Base-by-base conservation (phyloP, 768 basidiomycete genomes). In the Russula earlei region DNA sequence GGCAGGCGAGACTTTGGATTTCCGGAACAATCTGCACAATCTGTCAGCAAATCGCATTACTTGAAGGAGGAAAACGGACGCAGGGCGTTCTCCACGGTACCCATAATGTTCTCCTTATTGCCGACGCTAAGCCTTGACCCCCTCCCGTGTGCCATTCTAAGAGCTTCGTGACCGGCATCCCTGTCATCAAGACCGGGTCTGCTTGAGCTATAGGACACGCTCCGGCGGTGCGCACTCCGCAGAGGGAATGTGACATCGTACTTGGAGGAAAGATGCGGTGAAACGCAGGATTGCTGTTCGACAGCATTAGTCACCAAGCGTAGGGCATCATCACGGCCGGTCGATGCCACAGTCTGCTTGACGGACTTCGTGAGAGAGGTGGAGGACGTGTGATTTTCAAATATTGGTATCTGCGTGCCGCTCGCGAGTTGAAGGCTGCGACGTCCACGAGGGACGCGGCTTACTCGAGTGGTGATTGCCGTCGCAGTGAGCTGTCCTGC, bases 1-100 rank as follows among this genome's bases (percentile, higher is more conserved):
- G 71, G 74, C 15, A 70, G 69, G 27, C 56, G 44, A 22, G 53
- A 42, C 33, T 54, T 55, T 8, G 45, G 19, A 22, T 45, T 25
- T 12, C 41, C 47, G 12, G 48, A 49, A 22, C 52, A 49, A 48
- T 47, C 56, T 60, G 24, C 9, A 10, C 24, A 22, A 20, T 36
- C 15, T 50, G 10, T 44, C n/a, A 37, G 14, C 17, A 5, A n/a
- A 19, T 34, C 12, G 14, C 8, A 38, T n/a, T 17, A 5, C 29
- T 14, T 2, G 33, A 46, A 25, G 44, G 22, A 22, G 37, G n/a
- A 15, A 12, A 20, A 49, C 52, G 31, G 15, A 58, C 54, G 17
- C 31, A 50, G 5, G 29, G 36, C 41, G 19, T 49, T 29, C 46
- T 49, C 34, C 17, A 10, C 14, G 15, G n/a, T 25, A n/a, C n/a